Evolutionary conservation across 495 filamentous ascomycete genomes (phyloP).

Genomic region (Neurospora pannonica): DNA sequence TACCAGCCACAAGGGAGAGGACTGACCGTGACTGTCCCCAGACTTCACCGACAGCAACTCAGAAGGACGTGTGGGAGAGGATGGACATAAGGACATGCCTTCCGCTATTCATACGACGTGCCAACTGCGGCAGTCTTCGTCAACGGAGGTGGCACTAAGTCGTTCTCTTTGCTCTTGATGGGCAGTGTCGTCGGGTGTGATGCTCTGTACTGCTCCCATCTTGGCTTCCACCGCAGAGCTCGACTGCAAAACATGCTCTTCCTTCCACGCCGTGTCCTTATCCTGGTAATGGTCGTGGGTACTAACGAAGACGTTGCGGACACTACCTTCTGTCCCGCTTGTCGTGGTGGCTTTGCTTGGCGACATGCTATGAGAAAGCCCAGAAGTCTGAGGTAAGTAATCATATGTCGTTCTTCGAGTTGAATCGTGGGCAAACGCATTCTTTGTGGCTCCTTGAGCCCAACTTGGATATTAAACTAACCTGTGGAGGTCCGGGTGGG

Average conservation of each 20-base stretch:
- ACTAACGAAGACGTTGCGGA: neutral
- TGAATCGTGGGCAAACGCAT: neutral
- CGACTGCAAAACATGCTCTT: neutral
- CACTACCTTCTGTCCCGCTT: neutral
- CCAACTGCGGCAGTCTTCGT: neutral
- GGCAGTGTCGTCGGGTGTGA: neutral
- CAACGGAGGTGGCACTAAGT: neutral
- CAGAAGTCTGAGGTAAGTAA: neutral
- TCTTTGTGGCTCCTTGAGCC: neutral
- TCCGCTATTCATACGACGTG: neutral
- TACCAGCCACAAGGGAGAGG: neutral
- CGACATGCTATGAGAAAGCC: neutral
- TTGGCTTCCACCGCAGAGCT: neutral
- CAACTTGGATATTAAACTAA: neutral
- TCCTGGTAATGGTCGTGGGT: neutral
- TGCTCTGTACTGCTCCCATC: neutral
- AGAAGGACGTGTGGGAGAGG: neutral
- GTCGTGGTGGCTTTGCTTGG: neutral
- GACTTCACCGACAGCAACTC: neutral
- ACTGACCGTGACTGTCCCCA: neutral
- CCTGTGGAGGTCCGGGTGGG: neutral
- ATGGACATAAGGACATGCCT: neutral
- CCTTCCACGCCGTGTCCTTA: neutral
- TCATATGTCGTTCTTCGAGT: neutral
- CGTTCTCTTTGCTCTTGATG: neutral